These are phyloP conservation scores for Leishmania amazonensis DNA, from an alignment of 208 protist genomes.

Conservation along the genomic window DNA sequence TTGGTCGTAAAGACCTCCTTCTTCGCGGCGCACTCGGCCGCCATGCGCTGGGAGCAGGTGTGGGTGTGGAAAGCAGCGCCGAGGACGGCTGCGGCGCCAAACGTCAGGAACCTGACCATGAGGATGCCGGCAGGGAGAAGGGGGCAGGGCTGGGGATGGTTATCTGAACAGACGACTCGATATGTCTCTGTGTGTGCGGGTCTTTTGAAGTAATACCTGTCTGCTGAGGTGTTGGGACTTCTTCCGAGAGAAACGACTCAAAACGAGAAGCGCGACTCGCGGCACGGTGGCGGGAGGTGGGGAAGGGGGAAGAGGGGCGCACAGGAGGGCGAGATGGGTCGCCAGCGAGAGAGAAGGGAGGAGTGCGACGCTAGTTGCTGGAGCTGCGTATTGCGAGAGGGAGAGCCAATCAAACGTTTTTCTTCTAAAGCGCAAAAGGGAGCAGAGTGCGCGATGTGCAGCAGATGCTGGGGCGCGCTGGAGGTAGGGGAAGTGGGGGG, in stretches of 20 bases:
- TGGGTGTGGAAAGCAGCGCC: slow-evolving; percentile 74
- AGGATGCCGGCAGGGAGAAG: too few relatives aligned
- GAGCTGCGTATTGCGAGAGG: background rate
- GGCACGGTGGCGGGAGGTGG: background rate
- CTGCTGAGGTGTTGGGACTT: background rate
- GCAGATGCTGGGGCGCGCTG: background rate
- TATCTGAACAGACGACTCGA: background rate
- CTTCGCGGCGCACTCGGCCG: slow-evolving; percentile 43
- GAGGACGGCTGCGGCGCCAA: slow-evolving; percentile 57
- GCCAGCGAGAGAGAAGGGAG: background rate
- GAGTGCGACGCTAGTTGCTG: background rate
- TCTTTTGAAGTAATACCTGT: background rate
- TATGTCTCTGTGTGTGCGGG: background rate
- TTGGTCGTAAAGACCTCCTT: slow-evolving; percentile 62
- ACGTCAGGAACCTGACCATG: slow-evolving; percentile 58
- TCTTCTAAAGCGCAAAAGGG: background rate
- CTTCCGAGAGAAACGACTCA: background rate
- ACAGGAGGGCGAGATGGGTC: background rate
- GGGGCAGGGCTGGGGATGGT: background rate
- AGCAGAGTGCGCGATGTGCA: background rate
- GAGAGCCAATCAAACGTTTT: background rate
- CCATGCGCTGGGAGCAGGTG: slow-evolving; percentile 35
- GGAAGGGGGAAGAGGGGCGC: background rate
- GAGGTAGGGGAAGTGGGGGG: background rate
- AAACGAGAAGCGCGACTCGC: background rate